Base-by-base conservation (phyloP, 768 basidiomycete species). In the Lentinula aciculospora region DNA sequence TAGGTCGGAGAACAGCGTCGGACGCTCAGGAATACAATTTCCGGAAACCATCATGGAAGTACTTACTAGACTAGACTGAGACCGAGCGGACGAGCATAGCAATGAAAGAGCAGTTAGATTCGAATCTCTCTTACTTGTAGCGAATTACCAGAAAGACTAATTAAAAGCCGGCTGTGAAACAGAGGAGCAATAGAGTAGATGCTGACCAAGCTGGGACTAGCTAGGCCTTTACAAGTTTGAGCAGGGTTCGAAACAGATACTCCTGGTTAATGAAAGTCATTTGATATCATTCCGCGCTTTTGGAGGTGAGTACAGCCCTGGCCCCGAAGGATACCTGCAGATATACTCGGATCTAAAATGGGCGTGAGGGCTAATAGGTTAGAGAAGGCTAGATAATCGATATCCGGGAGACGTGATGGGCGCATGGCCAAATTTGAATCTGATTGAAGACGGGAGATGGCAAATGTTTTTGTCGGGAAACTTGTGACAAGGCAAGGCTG, bases 371-470 rank as follows among this genome's bases (percentile, higher is more conserved):
- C 19, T 21, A 21, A 44, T 44, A 44, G 8, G 19, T 9, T 23
- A 39, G 17, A 39, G 6, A 32, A 36, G 51, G 32, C 49, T n/a
- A 50, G 49, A 32, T n/a, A 48, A 28, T 48, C 28, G 46, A 48
- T 48, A 29, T 48, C 46, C 19, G 29, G 49, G 32, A 34, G 31
- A 19, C 29, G n/a, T 32, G 49, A 50, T 50, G 49, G 29, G 31
- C 9, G 10, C 19, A 34, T 50, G n/a, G 21, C 32, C n/a, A 12
- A 36, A 10, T 21, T 39, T 9, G 34, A 36, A 27, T 25, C 21
- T 53, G 51, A 53, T 53, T 53, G 51, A 53, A 53, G 34, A 53
- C 51, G 51, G 17, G 23, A 53, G 51, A 53, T 53, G 51, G 51
- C 21, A n/a, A 50, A 50, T 23, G 12, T 25, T 53, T 39, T 27